These are phyloP conservation scores for Yamadazyma endophytica DNA, from an alignment of 805 yeast genomes.

Conservation along the genomic window DNA sequence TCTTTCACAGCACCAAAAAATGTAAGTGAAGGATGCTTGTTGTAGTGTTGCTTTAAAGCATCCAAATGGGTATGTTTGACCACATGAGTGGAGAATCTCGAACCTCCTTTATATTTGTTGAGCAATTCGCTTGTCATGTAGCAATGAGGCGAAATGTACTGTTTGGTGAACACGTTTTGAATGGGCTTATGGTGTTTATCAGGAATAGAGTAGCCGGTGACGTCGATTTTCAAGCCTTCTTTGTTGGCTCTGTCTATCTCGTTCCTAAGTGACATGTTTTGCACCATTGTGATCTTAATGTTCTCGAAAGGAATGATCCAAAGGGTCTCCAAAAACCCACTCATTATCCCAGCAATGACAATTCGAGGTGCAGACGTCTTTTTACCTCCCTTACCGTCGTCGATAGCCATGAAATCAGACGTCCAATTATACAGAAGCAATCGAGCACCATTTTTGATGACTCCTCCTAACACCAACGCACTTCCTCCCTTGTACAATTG, in stretches of 20 bases:
- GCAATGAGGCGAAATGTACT: slow-evolving; percentile 40
- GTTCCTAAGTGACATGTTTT: slow-evolving; percentile 44
- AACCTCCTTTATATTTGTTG: slow-evolving; percentile 20
- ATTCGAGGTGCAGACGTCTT: slow-evolving; percentile 73
- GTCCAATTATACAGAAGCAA: slow-evolving; percentile 72
- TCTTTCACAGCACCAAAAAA: slow-evolving; percentile 53
- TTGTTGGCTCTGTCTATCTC: slow-evolving; percentile 18
- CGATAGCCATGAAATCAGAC: slow-evolving; percentile 60
- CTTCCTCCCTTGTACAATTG: slow-evolving; percentile 58
- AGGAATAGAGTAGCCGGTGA: slow-evolving; percentile 21
- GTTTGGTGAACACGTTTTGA: slow-evolving; percentile 23
- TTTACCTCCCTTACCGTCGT: slow-evolving; percentile 32
- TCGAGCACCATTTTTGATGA: slow-evolving; percentile 69
- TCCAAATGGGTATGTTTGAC: slow-evolving; percentile 16
- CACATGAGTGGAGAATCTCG: slow-evolving; percentile 17
- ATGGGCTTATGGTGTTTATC: slow-evolving; percentile 21
- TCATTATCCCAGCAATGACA: slow-evolving; percentile 78
- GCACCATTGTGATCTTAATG: slow-evolving; percentile 75
- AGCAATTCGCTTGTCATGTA: slow-evolving; percentile 34
- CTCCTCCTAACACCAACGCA: slow-evolving; percentile 70
- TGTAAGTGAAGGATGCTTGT: slow-evolving; percentile 51
- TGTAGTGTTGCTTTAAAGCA: slow-evolving; percentile 29
- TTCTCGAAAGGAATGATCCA: slow-evolving; percentile 90
- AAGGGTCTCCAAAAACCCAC: slow-evolving; percentile 78
- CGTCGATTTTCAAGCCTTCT: slow-evolving; percentile 19